Percentiles rank a stretch among this genome's conserved stretches.
phyloP scores from a whole-genome alignment of 2,329 filamentous ascomycete genomes.

The Calonectria fujianensis region DNA sequence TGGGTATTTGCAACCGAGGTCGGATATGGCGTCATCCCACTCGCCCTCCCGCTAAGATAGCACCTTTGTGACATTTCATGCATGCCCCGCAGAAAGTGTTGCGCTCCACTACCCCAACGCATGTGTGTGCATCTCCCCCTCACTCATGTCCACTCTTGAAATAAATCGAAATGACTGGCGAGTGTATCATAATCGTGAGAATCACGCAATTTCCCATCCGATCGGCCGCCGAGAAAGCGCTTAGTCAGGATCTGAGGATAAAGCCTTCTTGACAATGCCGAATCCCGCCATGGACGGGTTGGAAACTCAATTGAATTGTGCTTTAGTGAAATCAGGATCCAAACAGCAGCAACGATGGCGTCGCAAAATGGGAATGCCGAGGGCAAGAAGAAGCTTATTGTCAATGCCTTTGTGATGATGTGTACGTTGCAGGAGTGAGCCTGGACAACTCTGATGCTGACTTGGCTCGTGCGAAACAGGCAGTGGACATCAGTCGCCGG shows the following conservation, averaged over 20 bases:
- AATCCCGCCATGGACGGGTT: constrained; percentile 20
- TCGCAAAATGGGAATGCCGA: constrained; percentile 40
- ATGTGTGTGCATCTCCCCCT: constrained; percentile 30
- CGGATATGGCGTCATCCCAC: constrained; percentile 48
- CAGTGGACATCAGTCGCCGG: constrained; percentile 68
- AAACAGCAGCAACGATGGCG: constrained; percentile 42
- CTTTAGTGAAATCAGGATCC: constrained; percentile 2
- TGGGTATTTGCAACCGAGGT: constrained; percentile 46
- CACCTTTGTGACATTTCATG: constrained; percentile 7
- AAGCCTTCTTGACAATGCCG: constrained; percentile 22
- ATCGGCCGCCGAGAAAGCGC: neutral
- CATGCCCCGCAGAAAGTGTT: constrained; percentile 29
- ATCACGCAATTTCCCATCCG: constrained; percentile 51
- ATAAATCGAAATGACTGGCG: constrained; percentile 27
- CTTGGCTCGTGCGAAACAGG: constrained; percentile 47
- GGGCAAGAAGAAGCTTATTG: constrained; percentile 63
- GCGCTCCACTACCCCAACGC: constrained; percentile 26
- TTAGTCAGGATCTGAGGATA: constrained; percentile 39
- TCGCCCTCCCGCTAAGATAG: constrained; percentile 9
- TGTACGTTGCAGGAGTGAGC: constrained; percentile 51
- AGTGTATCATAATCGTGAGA: constrained; percentile 41
- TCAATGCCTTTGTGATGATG: constrained; percentile 67
- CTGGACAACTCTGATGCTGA: constrained; percentile 37
- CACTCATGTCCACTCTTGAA: constrained; percentile 36
- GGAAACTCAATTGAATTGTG: constrained; percentile 25